Evolutionary conservation across 768 basidiomycete genomes (phyloP).

Genomic region (Collybia nuda): DNA sequence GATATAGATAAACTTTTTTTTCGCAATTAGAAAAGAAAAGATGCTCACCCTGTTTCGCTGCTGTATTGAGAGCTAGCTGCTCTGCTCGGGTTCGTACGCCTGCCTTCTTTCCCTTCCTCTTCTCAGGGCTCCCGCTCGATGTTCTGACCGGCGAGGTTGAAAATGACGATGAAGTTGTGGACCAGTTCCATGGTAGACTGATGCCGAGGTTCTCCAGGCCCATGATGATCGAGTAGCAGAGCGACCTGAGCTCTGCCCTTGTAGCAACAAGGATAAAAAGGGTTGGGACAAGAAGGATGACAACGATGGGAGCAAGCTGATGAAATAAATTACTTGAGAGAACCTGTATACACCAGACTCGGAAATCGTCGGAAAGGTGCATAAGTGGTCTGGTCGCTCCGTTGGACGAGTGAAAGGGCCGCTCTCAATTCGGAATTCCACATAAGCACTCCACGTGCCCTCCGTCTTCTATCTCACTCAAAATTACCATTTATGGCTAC

Average conservation of each 20-base stretch:
- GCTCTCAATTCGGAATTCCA: not conserved
- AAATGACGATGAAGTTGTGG: conserved; percentile 19
- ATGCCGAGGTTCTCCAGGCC: conserved; percentile 59
- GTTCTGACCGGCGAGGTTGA: conserved; percentile 13
- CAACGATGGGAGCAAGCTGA: conserved; percentile 57
- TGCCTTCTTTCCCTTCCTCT: conserved; percentile 44
- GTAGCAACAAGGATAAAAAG: conserved; percentile 43
- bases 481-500: conserved; percentile 46
- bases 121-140: conserved; percentile 25
- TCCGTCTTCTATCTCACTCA: not conserved
- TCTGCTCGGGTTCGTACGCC: conserved; percentile 52
- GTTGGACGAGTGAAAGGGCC: conserved; percentile 6
- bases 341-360: conserved; percentile 37
- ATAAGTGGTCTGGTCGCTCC: conserved; percentile 33
- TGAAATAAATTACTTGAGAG: conserved; percentile 41
- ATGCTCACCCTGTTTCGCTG: conserved; percentile 23
- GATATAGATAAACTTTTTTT: not conserved
- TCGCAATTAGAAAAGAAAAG: not conserved
- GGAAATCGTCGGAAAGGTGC: conserved; percentile 41
- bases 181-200: conserved; percentile 67
- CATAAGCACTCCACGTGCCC: not conserved
- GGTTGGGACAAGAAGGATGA: conserved; percentile 55
- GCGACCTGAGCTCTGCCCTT: conserved; percentile 22
- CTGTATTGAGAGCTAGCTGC: conserved; percentile 48
- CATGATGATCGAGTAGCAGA: conserved; percentile 38